Conservation (phyloP, 306 rosid species). For the Casuarina glauca region DNA sequence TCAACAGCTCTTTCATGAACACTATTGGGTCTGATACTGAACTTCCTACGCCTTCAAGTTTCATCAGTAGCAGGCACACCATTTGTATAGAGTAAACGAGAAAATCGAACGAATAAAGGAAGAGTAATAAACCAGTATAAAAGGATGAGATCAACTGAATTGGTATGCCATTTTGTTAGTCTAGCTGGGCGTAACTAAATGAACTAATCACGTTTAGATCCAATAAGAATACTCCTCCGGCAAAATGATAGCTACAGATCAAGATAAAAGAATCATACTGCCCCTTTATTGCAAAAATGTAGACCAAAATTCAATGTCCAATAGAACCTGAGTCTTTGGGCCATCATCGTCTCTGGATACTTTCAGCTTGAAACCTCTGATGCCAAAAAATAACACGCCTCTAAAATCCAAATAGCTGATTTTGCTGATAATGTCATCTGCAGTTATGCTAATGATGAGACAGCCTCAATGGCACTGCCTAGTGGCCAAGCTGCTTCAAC, state of each 20-base stretch:
- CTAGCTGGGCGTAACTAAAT: conserved; percentile 7
- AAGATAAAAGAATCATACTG: conserved; percentile 3
- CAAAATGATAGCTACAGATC: conserved; percentile 21
- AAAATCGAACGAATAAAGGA: not conserved
- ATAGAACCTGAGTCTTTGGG: not conserved
- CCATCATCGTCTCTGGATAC: not conserved
- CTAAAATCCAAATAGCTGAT: conserved; percentile 2
- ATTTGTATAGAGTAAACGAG: not conserved
- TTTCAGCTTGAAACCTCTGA: not conserved
- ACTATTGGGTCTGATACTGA: not conserved
- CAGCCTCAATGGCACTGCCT: conserved; percentile 98
- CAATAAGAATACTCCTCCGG: not conserved
- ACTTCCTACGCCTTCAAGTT: not conserved
- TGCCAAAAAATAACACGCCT: conserved; percentile 11
- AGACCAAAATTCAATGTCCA: conserved; percentile 16
- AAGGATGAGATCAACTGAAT: conserved; percentile 34
- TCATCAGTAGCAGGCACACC: too few relatives aligned
- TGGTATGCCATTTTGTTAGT: conserved; percentile 36
- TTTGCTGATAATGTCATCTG: conserved; percentile 1
- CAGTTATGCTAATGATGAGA: conserved; percentile 49
- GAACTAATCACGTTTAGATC: conserved; percentile 6
- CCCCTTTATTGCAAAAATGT: conserved; percentile 24
- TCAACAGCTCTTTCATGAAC: not conserved
- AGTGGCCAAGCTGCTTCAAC: conserved; percentile 99
- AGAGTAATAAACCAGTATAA: not conserved